Percentiles rank a stretch among this genome's conserved stretches.
Conservation (phyloP, 768 basidiomycete genomes). For the Chalciporus pseudorubinellus region DNA sequence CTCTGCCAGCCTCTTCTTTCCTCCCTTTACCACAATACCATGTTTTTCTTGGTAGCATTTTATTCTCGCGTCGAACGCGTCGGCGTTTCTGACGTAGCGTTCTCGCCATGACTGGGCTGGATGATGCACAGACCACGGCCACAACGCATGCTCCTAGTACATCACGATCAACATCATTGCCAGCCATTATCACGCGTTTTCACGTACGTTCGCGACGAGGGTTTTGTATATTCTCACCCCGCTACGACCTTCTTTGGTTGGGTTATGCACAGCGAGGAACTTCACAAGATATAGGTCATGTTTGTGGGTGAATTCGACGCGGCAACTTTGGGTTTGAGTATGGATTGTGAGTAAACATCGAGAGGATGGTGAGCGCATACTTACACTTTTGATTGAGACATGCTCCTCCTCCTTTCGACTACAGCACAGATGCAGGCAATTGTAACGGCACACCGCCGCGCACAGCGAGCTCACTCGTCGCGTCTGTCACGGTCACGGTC, state of each 20-base stretch:
- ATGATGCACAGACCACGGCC: conserved; percentile 54
- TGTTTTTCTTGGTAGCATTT: conserved; percentile 37
- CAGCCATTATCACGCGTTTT: neutral
- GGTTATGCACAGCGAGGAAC: conserved; percentile 51
- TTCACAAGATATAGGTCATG: conserved; percentile 45
- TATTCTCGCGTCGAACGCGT: conserved; percentile 44
- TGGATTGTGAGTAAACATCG: too few relatives aligned
- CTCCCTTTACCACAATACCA: neutral
- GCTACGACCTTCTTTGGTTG: conserved; percentile 37
- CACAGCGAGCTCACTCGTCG: too few relatives aligned
- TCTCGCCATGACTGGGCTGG: conserved; percentile 64
- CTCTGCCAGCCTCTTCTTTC: conserved; percentile 2
- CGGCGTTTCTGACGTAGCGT: conserved; percentile 49
- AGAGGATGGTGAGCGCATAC: too few relatives aligned
- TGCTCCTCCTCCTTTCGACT: too few relatives aligned
- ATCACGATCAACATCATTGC: neutral
- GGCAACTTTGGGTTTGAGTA: conserved; percentile 9
- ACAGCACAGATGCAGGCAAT: too few relatives aligned
- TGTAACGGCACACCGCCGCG: too few relatives aligned
- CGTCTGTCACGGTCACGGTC: too few relatives aligned
- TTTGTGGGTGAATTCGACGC: conserved; percentile 32
- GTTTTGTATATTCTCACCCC: conserved; percentile 45
- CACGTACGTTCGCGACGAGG: conserved; percentile 47
- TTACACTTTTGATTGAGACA: too few relatives aligned
- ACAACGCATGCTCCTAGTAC: conserved; percentile 40